Conservation (phyloP, 805 yeast genomes). For the Yarrowia hollandica region DNA sequence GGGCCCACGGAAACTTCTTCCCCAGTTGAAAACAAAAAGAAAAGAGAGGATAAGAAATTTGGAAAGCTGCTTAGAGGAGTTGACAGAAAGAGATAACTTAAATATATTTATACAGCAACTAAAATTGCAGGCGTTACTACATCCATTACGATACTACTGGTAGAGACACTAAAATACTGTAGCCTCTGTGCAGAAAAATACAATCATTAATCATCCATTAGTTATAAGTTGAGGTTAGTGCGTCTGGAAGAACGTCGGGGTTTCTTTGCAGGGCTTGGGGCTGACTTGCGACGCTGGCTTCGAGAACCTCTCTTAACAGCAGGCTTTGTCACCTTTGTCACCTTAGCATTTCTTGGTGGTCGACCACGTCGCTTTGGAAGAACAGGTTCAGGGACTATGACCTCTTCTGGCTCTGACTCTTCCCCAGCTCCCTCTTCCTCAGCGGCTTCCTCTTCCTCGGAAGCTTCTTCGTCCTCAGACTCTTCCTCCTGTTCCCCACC, state of each 20-base stretch:
- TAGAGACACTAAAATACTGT: too few species aligned
- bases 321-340: conserved; percentile 4
- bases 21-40: conserved; percentile 8
- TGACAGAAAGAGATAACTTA: conserved; percentile 1
- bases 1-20: conserved; percentile 9
- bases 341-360: background rate
- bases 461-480: background rate
- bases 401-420: conserved; percentile 1
- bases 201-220: background rate
- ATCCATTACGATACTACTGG: too few species aligned
- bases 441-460: background rate
- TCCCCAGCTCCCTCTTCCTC: background rate
- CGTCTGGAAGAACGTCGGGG: conserved; percentile 24
- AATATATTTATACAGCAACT: conserved; percentile 2
- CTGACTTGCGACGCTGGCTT: background rate
- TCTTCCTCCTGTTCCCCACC: background rate
- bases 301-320: background rate
- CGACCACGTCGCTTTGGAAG: conserved; percentile 14
- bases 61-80: conserved; percentile 16
- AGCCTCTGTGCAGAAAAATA: too few species aligned
- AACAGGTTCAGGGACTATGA: background rate
- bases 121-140: too few species aligned
- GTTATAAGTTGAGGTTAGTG: background rate
- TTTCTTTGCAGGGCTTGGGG: background rate
- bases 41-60: conserved; percentile 9